Conservation (phyloP, 345 rosid species). For the Aegle marmelos region DNA sequence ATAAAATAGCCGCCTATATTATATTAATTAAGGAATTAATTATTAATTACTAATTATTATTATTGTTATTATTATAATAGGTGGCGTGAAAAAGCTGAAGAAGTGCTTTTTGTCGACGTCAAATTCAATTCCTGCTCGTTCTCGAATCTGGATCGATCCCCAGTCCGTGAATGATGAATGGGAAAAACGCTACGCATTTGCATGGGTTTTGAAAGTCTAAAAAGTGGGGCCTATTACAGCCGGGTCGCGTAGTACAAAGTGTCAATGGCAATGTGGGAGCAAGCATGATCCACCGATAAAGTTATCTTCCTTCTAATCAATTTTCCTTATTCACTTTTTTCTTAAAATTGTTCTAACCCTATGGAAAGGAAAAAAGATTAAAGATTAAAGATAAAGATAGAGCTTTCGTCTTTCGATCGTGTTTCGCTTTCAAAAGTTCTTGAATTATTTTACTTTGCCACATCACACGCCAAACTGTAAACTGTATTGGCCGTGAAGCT, state of each 20-base stretch:
- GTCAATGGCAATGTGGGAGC: constrained; percentile 21
- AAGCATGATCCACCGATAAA: constrained; percentile 7
- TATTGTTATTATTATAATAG: background rate
- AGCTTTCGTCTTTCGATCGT: constrained; percentile 4
- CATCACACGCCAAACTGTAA: background rate
- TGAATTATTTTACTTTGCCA: constrained; percentile 1
- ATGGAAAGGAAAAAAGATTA: background rate
- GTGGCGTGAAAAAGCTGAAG: constrained; percentile 53
- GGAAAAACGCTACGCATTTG: background rate
- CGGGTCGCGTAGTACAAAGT: constrained; percentile 34
- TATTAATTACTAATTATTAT: too few relatives aligned
- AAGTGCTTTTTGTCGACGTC: constrained; percentile 61
- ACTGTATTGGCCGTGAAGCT: background rate
- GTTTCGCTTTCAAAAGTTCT: constrained; percentile 20
- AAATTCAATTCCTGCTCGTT: constrained; percentile 7
- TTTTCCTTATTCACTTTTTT: background rate
- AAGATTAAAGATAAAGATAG: constrained; percentile 10
- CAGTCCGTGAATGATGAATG: too few relatives aligned
- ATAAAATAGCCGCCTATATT: constrained; percentile 22
- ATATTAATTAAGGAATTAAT: constrained; percentile 5
- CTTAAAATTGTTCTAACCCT: background rate
- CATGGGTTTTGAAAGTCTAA: constrained; percentile 13
- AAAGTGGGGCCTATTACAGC: constrained; percentile 27
- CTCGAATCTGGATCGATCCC: too few relatives aligned
- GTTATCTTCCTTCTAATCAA: background rate